Conservation (phyloP, 345 rosid genomes). For the Ailanthus altissimus region DNA sequence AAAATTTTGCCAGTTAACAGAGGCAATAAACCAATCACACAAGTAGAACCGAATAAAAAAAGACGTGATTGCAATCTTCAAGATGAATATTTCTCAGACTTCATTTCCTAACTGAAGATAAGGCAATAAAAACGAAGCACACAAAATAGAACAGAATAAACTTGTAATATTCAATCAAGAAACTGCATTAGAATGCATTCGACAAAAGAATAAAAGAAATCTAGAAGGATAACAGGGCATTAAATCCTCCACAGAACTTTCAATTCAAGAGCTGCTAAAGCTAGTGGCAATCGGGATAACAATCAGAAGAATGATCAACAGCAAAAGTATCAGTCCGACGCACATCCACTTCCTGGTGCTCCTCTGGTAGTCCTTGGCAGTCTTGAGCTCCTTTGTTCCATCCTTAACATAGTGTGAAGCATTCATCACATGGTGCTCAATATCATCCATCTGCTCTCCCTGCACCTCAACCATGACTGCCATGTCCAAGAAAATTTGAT, state of each 20-base stretch:
- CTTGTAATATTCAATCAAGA: background rate
- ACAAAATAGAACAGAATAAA: too few relatives aligned
- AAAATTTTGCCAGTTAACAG: too few relatives aligned
- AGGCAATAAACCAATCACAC: too few relatives aligned
- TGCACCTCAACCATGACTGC: conserved; percentile 94
- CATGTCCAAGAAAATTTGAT: conserved; percentile 93
- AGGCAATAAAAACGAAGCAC: too few relatives aligned
- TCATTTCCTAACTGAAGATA: too few relatives aligned
- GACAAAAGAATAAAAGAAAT: conserved; percentile 15
- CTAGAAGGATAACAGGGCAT: conserved; percentile 44
- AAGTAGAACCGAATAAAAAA: too few relatives aligned
- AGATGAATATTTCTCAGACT: too few relatives aligned
- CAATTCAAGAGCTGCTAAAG: conserved; percentile 67
- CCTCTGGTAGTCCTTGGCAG: conserved; percentile 69
- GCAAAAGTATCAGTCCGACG: conserved; percentile 61
- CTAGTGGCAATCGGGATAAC: conserved; percentile 74
- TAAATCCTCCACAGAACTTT: conserved; percentile 32
- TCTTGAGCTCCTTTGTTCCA: conserved; percentile 70
- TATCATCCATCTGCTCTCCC: conserved; percentile 94
- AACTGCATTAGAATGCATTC: background rate
- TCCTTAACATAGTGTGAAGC: conserved; percentile 81
- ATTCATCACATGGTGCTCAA: conserved; percentile 83
- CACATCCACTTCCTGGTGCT: conserved; percentile 85
- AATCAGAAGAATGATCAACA: conserved; percentile 65
- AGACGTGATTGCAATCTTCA: background rate